Percentiles rank a stretch among this genome's conserved stretches.
Evolutionary conservation across 2,329 filamentous ascomycete species (phyloP).

Genomic region (Penicillium olsonii): DNA sequence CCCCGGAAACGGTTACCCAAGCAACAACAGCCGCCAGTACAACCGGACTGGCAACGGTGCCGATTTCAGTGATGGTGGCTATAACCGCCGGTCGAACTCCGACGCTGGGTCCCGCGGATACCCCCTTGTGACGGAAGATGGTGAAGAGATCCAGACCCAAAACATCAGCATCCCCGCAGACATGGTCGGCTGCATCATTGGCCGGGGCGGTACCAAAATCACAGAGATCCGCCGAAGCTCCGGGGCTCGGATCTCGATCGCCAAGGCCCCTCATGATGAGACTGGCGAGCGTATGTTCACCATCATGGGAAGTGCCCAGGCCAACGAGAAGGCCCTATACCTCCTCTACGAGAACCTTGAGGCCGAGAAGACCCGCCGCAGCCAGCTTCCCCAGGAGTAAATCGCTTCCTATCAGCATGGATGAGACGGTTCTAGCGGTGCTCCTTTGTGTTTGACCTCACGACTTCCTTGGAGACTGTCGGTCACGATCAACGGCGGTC

Average conservation of each 20-base stretch:
- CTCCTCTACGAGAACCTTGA: constrained; percentile 98
- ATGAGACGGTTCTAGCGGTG: constrained; percentile 19
- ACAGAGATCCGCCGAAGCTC: constrained; percentile 98
- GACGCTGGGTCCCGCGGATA: constrained; percentile 79
- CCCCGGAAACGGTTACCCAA: constrained; percentile 46
- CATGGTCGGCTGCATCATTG: constrained; percentile 99
- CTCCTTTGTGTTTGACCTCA: constrained; percentile 26
- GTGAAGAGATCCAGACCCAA: constrained; percentile 96
- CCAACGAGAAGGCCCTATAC: constrained; percentile 94
- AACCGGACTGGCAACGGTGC: constrained; percentile 93
- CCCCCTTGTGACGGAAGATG: constrained; percentile 89
- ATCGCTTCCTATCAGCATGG: constrained; percentile 15
- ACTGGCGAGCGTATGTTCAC: constrained; percentile 99
- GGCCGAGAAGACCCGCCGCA: constrained; percentile 97
- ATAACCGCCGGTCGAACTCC: constrained; percentile 78
- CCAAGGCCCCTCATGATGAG: constrained; percentile 94
- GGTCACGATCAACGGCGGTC: constrained; percentile 33
- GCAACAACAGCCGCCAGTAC: constrained; percentile 68
- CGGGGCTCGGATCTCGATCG: constrained; percentile 94
- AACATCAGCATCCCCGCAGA: constrained; percentile 99
- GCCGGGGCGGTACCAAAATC: constrained; percentile 92
- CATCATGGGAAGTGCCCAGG: constrained; percentile 91
- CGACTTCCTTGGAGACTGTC: constrained; percentile 30
- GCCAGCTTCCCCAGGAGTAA: constrained; percentile 68
- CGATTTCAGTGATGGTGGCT: constrained; percentile 87